Percentiles rank a stretch among this genome's conserved stretches.
Evolutionary conservation across 257 asterid species (phyloP).

Genomic region (Solanum raphanifolium): DNA sequence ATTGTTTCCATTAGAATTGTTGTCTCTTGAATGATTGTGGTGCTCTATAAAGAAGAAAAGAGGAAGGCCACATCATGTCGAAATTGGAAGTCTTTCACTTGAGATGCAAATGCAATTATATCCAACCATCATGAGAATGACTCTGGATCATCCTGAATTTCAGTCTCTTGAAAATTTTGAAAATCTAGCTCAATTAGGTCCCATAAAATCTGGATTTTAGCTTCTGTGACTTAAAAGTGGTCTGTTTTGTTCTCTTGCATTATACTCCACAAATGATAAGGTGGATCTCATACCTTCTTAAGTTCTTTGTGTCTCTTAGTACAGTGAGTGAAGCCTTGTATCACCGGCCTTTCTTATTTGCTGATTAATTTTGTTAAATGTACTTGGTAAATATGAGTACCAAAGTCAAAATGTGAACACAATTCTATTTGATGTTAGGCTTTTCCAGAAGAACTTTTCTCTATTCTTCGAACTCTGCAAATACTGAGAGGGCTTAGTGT

Average conservation of each 20-base stretch:
- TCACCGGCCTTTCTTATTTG: neutral
- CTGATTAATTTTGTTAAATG: neutral
- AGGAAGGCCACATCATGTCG: neutral
- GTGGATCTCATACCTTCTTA: neutral
- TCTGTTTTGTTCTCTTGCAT: neutral
- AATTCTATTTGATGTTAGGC: constrained; percentile 30
- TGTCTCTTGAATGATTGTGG: neutral
- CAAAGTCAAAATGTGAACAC: neutral
- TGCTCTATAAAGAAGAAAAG: neutral
- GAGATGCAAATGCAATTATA: neutral
- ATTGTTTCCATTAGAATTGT: neutral
- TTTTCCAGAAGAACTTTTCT: constrained; percentile 92
- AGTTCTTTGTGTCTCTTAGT: neutral
- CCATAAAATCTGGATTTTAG: neutral
- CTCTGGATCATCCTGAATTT: neutral
- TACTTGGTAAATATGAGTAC: neutral
- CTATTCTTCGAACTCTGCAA: constrained; percentile 90
- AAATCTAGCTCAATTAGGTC: neutral
- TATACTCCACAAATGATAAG: neutral
- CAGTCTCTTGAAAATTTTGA: neutral
- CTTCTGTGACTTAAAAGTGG: neutral
- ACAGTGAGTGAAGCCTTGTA: neutral
- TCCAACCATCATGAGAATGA: neutral
- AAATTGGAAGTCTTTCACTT: neutral
- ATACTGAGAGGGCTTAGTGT: constrained; percentile 93